Base-by-base conservation (phyloP, 225 moss, liverwort and hornwort species). In the Physcomitrellopsis africana region DNA sequence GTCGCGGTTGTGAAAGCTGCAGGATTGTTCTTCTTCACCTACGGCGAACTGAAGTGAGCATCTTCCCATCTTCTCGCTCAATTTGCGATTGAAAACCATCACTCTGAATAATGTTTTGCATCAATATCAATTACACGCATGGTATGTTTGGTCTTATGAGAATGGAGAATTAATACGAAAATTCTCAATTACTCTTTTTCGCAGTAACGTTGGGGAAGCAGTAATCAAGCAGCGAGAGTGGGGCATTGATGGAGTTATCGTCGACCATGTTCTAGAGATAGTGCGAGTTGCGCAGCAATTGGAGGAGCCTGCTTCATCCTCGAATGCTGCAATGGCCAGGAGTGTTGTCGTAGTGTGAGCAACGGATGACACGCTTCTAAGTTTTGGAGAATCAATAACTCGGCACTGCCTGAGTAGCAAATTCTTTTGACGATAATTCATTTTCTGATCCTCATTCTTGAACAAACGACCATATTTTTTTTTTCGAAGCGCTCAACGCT, bases 181-280 rank as follows among this genome's bases (percentile, higher is more conserved):
- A 24, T 19, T 5, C 24, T 70, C 9, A 12, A 13, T 19, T 1
- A 37, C 32, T 7, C 7, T 5, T 37, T 37, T 63, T 69, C 73
- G 91, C 94, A 96, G 96, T 73, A 96, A 96, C 17, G 73, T 92
- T 51, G 96, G 85, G 0, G 96, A 92, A 84, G 90, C 90, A 0
- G 75, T 94, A 3, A 73, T 82, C 18, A 83, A 89, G 78, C 94
- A 96, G 54, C 82, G 84, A 32, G 79, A 20, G 1, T 68, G 81
- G 65, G 94, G 92, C 3, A 61, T 96, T 7, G 90, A 96, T 22
- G 96, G 91, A 8, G 87, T 96, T 1, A 96, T 96, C 7, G 96
- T 94, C 15, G 96, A 96, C 49, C 91, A 94, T 27, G 94, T 96
- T 42, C 70, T 85, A 67, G 96, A 96, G 79, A 87, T 92, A 37